Evolutionary conservation across 768 basidiomycete species (phyloP), one percentile per base, ranked within the genome.

Genomic region (Calocybe indica): DNA sequence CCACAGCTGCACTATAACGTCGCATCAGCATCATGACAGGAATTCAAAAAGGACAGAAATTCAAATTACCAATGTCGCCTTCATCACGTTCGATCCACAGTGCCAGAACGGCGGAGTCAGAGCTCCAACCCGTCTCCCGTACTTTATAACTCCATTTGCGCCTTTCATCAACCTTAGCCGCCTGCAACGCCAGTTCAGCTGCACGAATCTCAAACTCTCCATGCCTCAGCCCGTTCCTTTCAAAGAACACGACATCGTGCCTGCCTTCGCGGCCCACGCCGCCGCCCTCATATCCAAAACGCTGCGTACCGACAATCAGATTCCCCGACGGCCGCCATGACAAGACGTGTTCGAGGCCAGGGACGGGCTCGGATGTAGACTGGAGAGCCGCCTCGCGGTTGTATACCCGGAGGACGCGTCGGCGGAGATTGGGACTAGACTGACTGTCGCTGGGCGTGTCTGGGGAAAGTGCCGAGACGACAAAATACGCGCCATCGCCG

Each of bases 181-280:
- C 58, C 47, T 56, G 58, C 48, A 67, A 58, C 3, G 45, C 46
- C 22, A 73, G 47, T 35, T 69, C 64, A 1, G 51, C 61, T 7
- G 63, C 61, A 22, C 72, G 67, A 34, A 97, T 60, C 33, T 71
- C 74, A 62, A 96, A 97, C 47, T 96, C 92, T 5, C 92, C 90
- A 57, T 96, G 89, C 50, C 93, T 68, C 50, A 99, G 65, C 1
- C 96, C 96, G 63, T 99, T 99, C 55, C 92, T 73, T 69, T 99
- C 96, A 50, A 95, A 93, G 67, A 98, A 95, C 0, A 97, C 82
- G 6, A 98, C 72, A 55, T 95, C 91, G 58, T 95, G 86, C 48
- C 76, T 72, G 13, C 78, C 85, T 45, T 77, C 80, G 53, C 73
- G 80, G 6, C 82, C 87, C 22, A 72, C 63, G 40, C 85, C 79